Conservation (phyloP, 2,329 filamentous ascomycete species). For the Monosporascus ibericus region DNA sequence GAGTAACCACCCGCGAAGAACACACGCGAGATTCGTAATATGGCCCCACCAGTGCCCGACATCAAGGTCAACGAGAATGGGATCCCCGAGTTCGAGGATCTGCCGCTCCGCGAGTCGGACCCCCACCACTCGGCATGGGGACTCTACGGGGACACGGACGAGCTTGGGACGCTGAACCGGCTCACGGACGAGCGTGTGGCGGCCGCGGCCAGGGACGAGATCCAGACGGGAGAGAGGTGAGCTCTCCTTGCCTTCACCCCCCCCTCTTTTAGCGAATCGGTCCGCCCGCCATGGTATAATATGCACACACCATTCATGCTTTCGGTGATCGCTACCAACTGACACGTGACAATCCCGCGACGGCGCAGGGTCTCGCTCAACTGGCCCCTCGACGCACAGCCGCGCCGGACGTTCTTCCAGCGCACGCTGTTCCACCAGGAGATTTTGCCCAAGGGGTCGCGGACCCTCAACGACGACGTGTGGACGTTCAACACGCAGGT, state of each 20-base stretch:
- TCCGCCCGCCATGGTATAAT: background rate
- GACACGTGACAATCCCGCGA: background rate
- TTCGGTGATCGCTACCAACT: background rate
- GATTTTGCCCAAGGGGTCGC: conserved; percentile 43
- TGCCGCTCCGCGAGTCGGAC: conserved; percentile 40
- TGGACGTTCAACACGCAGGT: conserved; percentile 54
- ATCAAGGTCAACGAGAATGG: conserved; percentile 32
- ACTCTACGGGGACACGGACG: conserved; percentile 49
- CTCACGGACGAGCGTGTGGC: conserved; percentile 49
- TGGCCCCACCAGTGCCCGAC: conserved; percentile 19
- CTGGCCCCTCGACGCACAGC: conserved; percentile 51
- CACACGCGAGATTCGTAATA: conserved; percentile 1
- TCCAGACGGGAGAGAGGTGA: conserved; percentile 46
- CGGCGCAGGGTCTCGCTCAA: conserved; percentile 48
- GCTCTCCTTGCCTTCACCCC: background rate
- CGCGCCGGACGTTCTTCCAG: conserved; percentile 47
- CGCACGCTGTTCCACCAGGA: conserved; percentile 49
- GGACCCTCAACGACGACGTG: conserved; percentile 53
- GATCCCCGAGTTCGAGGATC: conserved; percentile 40
- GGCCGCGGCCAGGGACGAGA: conserved; percentile 43
- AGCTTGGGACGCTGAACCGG: conserved; percentile 56
- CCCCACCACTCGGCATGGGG: conserved; percentile 40
- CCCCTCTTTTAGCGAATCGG: too few relatives aligned
- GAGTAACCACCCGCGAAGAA: background rate
- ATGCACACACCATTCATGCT: background rate